A percentile compares a stretch with the other conserved stretches of the same genome.
Conservation (phyloP, 345 rosid species). For the Geranium rotundifolium region DNA sequence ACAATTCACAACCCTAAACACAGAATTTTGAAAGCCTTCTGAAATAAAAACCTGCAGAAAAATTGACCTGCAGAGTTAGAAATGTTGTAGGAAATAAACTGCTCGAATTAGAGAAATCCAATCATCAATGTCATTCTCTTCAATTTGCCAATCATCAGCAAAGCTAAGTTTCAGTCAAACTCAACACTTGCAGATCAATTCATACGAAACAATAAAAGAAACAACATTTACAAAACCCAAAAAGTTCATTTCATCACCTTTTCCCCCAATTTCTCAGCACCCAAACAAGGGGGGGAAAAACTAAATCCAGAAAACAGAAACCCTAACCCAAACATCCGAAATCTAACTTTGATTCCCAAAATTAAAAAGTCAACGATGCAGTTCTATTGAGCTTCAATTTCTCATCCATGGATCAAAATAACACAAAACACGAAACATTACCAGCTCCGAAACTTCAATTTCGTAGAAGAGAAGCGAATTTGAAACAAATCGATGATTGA, state of each 20-base stretch:
- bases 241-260: neutral
- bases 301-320: neutral
- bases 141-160: too few relatives aligned
- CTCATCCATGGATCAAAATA: too few relatives aligned
- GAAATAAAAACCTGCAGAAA: too few relatives aligned
- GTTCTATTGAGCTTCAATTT: neutral
- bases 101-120: too few relatives aligned
- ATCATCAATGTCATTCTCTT: too few relatives aligned
- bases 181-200: neutral
- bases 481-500: neutral
- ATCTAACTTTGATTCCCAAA: too few relatives aligned
- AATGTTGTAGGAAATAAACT: too few relatives aligned
- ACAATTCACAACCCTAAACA: neutral
- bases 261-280: constrained; percentile 10
- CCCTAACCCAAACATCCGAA: neutral
- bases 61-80: too few relatives aligned
- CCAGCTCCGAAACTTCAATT: neutral
- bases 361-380: neutral
- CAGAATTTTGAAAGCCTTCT: too few relatives aligned
- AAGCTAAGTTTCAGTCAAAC: too few relatives aligned
- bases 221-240: neutral
- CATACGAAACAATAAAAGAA: neutral
- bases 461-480: neutral
- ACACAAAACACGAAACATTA: neutral
- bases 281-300: constrained; percentile 4